Base-by-base conservation (phyloP, 352 stramenopile species). In the Globisporangium uncinulatum region DNA sequence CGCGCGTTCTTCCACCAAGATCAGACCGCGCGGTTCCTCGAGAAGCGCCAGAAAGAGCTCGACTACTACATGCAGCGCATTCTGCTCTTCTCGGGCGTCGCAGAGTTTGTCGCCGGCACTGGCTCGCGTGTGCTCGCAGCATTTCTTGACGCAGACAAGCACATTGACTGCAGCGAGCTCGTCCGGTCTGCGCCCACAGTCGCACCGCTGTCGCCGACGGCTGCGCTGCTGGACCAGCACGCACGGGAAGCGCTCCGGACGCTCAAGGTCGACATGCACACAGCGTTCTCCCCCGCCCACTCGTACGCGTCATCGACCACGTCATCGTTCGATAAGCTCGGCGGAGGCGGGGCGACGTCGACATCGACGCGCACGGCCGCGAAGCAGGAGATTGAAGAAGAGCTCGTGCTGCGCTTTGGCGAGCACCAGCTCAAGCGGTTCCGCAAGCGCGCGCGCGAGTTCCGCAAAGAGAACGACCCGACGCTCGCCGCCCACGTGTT, bases 1-100 rank as follows among this genome's bases (percentile, higher is more conserved):
- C 82, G 80, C 54, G 70, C 73, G 24, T 88, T 92, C 60, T 90
- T 92, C 64, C 70, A 85, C 53, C 81, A 90, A 51, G 74, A 89
- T 48, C 73, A 85, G 56, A 83, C 66, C n/a, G 45, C 70, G 10
- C 72, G 70, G 32, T 92, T 92, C 61, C 65, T 90, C 1, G 79
- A 92, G 54, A 88, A 83, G 66, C 77, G 82, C 13, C 76, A 80
- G 41, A 81, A 82, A 15, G 82, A 92, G 53, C 71, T 92, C 36
- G 82, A 92, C 61, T 89, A 90, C 49, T 92, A 89, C 73, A 76
- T 90, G 57, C 82, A 92, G 70, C 76, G 82, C 43, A 86, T 92
- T 46, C 75, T 92, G 66, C 65, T 88, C 49, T 87, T 92, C 61
- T 75, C 82, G 1, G 69, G 87, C 29, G 79, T 89, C 4, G 56